Conservation (phyloP, 495 filamentous ascomycete species). For the Jackrogersella minutella region DNA sequence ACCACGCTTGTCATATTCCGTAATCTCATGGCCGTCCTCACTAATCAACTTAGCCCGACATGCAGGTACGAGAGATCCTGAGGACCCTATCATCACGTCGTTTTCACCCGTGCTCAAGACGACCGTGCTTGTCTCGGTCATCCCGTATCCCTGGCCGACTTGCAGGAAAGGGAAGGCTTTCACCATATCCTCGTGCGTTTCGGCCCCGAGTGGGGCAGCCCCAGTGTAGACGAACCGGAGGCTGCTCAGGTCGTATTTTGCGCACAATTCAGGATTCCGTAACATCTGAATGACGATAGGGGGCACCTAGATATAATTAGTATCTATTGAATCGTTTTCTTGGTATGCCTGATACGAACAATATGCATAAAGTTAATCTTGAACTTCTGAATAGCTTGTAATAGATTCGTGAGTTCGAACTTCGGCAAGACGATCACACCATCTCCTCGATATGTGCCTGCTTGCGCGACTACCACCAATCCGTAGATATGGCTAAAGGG, state of each 20-base stretch:
- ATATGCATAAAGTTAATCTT: conserved; percentile 75
- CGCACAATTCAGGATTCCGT: conserved; percentile 67
- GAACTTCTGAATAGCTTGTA: conserved; percentile 74
- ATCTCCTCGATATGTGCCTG: conserved; percentile 76
- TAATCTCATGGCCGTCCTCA: conserved; percentile 78
- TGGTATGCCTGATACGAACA: conserved; percentile 51
- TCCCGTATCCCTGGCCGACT: conserved; percentile 83
- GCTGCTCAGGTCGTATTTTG: conserved; percentile 78
- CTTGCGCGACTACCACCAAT: conserved; percentile 78
- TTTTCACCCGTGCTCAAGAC: conserved; percentile 68
- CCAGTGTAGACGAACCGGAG: conserved; percentile 76
- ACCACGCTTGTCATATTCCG: conserved; percentile 76
- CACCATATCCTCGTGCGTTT: conserved; percentile 74
- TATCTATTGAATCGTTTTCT: neutral
- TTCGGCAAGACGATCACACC: conserved; percentile 82
- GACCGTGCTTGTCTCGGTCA: conserved; percentile 85
- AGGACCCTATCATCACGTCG: conserved; percentile 77
- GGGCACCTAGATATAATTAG: conserved; percentile 65
- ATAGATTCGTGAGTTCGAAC: conserved; percentile 74
- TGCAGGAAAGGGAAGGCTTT: conserved; percentile 69
- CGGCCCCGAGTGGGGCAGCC: conserved; percentile 82
- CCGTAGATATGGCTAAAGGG: conserved; percentile 90
- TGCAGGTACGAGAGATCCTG: conserved; percentile 74
- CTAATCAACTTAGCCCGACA: conserved; percentile 74
- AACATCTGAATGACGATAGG: conserved; percentile 86